Percentiles rank a stretch among this genome's conserved stretches.
These are phyloP conservation scores for Trypethelium eluteriae DNA, from an alignment of 495 filamentous ascomycete species.

Conservation along the genomic window DNA sequence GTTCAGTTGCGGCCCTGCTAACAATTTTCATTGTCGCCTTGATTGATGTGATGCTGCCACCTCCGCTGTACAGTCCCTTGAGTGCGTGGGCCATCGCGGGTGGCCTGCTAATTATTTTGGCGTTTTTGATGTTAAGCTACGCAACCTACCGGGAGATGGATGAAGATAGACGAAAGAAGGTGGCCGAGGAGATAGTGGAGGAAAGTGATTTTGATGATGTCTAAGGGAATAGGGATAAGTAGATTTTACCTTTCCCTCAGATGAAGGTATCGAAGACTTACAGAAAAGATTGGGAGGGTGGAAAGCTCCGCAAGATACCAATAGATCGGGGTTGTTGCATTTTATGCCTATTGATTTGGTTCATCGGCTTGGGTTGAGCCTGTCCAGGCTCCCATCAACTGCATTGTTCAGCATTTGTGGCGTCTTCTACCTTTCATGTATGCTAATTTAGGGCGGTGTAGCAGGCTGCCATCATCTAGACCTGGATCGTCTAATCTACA, in stretches of 20 bases:
- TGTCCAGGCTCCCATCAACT: constrained; percentile 1
- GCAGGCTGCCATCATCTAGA: background rate
- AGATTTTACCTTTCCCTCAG: background rate
- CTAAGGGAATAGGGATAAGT: background rate
- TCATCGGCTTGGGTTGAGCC: background rate
- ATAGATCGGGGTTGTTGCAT: constrained; percentile 2
- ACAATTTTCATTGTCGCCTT: constrained; percentile 95
- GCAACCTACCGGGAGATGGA: constrained; percentile 87
- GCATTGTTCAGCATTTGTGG: background rate
- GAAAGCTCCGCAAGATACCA: background rate
- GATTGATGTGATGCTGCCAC: constrained; percentile 74
- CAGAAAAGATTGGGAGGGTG: background rate
- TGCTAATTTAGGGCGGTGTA: background rate
- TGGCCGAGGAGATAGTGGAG: constrained; percentile 36
- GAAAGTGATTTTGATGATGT: constrained; percentile 38
- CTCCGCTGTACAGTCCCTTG: constrained; percentile 56
- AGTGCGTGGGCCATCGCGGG: constrained; percentile 67
- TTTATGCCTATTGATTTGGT: background rate
- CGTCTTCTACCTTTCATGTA: background rate
- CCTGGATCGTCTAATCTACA: background rate
- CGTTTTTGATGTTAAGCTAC: constrained; percentile 80
- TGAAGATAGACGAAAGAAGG: constrained; percentile 62
- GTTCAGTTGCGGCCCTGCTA: constrained; percentile 80
- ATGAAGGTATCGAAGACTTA: background rate
- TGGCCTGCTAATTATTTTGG: constrained; percentile 76